Conservation (phyloP, 495 filamentous ascomycete genomes). For the Zalerion maritima region DNA sequence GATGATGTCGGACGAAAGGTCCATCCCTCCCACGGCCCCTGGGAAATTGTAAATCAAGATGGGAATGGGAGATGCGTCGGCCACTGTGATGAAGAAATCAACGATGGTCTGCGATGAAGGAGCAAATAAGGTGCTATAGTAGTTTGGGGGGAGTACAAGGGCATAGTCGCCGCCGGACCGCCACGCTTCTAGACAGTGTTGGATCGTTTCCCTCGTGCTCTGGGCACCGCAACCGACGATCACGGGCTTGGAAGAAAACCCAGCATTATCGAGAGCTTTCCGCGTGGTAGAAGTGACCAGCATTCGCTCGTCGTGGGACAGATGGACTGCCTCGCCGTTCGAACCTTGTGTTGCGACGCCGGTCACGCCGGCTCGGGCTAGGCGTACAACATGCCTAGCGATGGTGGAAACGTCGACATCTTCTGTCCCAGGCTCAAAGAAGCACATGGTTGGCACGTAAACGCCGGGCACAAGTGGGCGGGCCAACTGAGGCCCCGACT, state of each 20-base stretch:
- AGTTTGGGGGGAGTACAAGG: conserved; percentile 74
- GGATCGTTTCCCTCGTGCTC: conserved; percentile 75
- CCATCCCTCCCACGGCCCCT: conserved; percentile 63
- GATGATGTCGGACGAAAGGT: conserved; percentile 72
- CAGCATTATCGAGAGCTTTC: conserved; percentile 54
- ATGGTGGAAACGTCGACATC: conserved; percentile 56
- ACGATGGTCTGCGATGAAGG: conserved; percentile 51
- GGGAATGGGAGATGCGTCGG: conserved; percentile 68
- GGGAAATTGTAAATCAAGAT: conserved; percentile 93
- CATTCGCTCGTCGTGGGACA: conserved; percentile 57
- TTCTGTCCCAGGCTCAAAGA: conserved; percentile 68
- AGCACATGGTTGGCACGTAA: conserved; percentile 77
- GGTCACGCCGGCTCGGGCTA: conserved; percentile 65
- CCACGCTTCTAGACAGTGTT: conserved; percentile 61
- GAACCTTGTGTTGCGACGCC: conserved; percentile 74
- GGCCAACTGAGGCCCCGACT: too few relatives aligned
- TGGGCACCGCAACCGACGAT: conserved; percentile 80
- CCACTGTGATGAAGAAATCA: conserved; percentile 64
- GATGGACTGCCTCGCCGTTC: conserved; percentile 81
- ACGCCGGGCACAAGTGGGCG: conserved; percentile 63
- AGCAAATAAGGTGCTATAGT: conserved; percentile 55
- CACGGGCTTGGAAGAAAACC: conserved; percentile 59
- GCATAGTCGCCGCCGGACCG: conserved; percentile 75
- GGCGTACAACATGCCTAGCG: conserved; percentile 62
- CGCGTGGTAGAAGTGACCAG: conserved; percentile 67